Conservation (phyloP, 2,329 filamentous ascomycete species). For the Aspergillus thermomutatus region DNA sequence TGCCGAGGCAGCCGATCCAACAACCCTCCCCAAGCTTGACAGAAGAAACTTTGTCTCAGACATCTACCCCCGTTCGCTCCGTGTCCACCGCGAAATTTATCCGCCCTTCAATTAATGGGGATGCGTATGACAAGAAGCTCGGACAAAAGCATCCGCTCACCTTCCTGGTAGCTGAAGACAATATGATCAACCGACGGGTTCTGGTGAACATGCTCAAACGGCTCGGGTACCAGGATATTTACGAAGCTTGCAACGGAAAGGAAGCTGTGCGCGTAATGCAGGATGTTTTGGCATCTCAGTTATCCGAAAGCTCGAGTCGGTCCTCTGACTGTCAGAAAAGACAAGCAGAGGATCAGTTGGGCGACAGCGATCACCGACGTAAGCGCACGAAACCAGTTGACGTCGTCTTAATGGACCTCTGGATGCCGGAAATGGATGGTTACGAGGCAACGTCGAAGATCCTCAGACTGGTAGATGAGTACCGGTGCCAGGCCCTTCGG, state of each 20-base stretch:
- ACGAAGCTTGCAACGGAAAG: constrained; percentile 65
- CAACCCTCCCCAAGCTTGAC: constrained; percentile 27
- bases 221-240: constrained; percentile 62
- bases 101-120: constrained; percentile 24
- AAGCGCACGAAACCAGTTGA: constrained; percentile 49
- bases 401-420: constrained; percentile 69
- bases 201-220: constrained; percentile 64
- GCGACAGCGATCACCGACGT: constrained; percentile 20
- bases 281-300: constrained; percentile 36
- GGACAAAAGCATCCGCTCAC: constrained; percentile 60
- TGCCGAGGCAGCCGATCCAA: constrained; percentile 25
- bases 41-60: constrained; percentile 24
- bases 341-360: constrained; percentile 11
- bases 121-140: constrained; percentile 54
- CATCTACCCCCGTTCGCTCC: constrained; percentile 20
- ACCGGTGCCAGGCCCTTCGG: constrained; percentile 22
- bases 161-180: constrained; percentile 70
- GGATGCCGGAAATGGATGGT: constrained; percentile 73
- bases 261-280: constrained; percentile 64
- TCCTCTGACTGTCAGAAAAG: constrained; percentile 2
- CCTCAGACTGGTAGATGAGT: constrained; percentile 49
- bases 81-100: constrained; percentile 20
- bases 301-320: constrained; percentile 17
- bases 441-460: constrained; percentile 66
- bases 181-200: constrained; percentile 67